A percentile compares a stretch with the other conserved stretches of the same genome.
phyloP scores from a whole-genome alignment of 768 basidiomycete species.

The Auriscalpium microsporum region DNA sequence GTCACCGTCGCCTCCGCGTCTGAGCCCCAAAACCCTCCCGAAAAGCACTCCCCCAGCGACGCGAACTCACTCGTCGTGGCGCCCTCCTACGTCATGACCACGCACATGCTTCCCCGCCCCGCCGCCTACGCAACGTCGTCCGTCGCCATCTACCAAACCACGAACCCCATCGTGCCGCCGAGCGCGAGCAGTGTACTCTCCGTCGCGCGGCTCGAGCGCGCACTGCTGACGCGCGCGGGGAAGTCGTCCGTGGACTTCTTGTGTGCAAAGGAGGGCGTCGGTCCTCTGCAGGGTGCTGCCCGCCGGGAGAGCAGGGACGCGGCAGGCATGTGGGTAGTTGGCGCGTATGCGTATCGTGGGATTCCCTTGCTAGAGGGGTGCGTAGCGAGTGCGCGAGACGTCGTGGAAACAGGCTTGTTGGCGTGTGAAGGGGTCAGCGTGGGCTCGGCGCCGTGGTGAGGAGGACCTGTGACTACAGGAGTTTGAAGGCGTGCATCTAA shows the following conservation, averaged over 20 bases:
- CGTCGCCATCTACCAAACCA: conserved; percentile 55
- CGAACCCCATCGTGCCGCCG: conserved; percentile 58
- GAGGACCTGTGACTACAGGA: too few relatives aligned
- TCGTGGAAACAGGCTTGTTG: conserved; percentile 27
- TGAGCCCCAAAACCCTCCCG: background rate
- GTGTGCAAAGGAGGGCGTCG: conserved; percentile 28
- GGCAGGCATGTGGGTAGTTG: conserved; percentile 62
- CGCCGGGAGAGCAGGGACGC: conserved; percentile 17
- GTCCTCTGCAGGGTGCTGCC: conserved; percentile 45
- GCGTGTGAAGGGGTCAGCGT: conserved; percentile 15
- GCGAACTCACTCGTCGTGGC: conserved; percentile 25
- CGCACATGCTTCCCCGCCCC: conserved; percentile 45
- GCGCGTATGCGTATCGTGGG: conserved; percentile 61
- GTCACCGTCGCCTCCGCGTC: conserved; percentile 21
- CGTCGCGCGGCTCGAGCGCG: conserved; percentile 54
- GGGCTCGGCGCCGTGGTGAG: conserved; percentile 7
- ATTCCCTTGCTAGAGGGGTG: conserved; percentile 78
- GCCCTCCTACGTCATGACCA: conserved; percentile 57
- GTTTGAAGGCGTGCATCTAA: too few relatives aligned
- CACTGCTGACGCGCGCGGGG: conserved; percentile 41
- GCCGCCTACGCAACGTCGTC: conserved; percentile 25
- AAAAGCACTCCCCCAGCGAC: background rate
- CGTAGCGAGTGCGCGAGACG: conserved; percentile 60
- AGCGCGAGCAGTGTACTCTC: conserved; percentile 41
- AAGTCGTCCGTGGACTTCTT: conserved; percentile 44